Evolutionary conservation across 2,329 filamentous ascomycete genomes (phyloP), one percentile per base, ranked within the genome.

Genomic region (Magnaporthiopsis incrustans): DNA sequence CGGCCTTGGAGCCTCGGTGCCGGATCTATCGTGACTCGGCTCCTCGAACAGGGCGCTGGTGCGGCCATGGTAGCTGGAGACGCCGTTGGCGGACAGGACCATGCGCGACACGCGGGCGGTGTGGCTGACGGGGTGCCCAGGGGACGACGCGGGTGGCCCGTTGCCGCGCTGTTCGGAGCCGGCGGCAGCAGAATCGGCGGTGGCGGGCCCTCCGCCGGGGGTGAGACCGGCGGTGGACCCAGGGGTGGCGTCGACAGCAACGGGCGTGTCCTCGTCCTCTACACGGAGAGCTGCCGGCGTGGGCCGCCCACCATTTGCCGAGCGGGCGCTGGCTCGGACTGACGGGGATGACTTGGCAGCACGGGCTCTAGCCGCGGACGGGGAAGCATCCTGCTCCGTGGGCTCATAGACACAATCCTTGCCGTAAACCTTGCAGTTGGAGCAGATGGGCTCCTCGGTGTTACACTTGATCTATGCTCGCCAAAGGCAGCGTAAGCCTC

Each of bases 21-120:
- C 50, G 26, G 64, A 59, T 65, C 35, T 65, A 25, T 71, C 69
- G 25, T 66, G 69, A 1, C 63, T 59, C 33, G 66, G 70, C 63
- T 79, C 78, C 59, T 82, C 79, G 65, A 80, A 82, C 1, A 82
- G 65, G 1, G 79, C 76, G 63, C 80, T 82, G 4, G 80, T 82
- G 2, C 78, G 78, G 0, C 80, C 80, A 69, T 82, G 80, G 32
- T 81, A 82, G 58, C 77, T 80, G 6, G 79, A 77, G 4, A 75
- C 72, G 22, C 74, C 72, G 64, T 78, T 77, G 5, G 75, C 72
- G 12, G 76, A 74, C 4, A 78, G 74, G 18, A 77, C 72, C 27
- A 78, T 77, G 11, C 76, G 69, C 4, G 73, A 71, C 32, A 60
- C 59, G 59, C 59, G 32, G 35, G 58, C 12, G 14, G 15, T 32